phyloP scores from a whole-genome alignment of 306 rosid species.

The Ochetophila trinervis region DNA sequence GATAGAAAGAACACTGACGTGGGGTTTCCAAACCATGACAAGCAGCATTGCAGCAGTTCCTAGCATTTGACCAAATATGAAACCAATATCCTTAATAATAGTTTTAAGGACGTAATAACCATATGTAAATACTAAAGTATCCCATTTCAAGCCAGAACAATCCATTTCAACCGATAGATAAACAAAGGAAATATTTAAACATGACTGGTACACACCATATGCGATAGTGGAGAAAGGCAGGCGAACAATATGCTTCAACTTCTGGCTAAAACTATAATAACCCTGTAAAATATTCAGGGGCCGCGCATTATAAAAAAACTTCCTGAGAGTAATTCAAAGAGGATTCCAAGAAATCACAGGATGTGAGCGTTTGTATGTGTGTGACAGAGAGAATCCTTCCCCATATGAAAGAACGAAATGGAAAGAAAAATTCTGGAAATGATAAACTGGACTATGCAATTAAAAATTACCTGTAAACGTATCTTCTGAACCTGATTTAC shows the following conservation, averaged over 20 bases:
- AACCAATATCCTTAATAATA: neutral
- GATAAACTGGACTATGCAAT: neutral
- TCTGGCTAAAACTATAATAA: conserved; percentile 99
- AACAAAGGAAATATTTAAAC: conserved; percentile 16
- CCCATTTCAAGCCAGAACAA: neutral
- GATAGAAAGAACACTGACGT: conserved; percentile 66
- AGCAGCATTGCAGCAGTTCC: conserved; percentile 98
- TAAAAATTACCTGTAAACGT: conserved; percentile 73
- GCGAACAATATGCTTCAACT: conserved; percentile 90
- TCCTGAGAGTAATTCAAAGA: neutral
- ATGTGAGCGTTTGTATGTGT: neutral
- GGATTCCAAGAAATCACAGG: neutral
- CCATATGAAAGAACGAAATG: neutral
- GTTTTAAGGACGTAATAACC: neutral
- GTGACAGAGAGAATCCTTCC: neutral
- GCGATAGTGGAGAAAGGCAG: conserved; percentile 88
- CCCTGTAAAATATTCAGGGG: conserved; percentile 51
- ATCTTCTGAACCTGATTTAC: conserved; percentile 96
- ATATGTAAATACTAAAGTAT: neutral
- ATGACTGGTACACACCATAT: conserved; percentile 59
- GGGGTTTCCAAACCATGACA: conserved; percentile 87
- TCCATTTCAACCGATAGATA: neutral
- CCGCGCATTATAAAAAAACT: too few relatives aligned
- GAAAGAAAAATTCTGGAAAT: conserved; percentile 16
- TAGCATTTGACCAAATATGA: conserved; percentile 33